phyloP scores from a whole-genome alignment of 768 basidiomycete species.

The Lactarius sp. region DNA sequence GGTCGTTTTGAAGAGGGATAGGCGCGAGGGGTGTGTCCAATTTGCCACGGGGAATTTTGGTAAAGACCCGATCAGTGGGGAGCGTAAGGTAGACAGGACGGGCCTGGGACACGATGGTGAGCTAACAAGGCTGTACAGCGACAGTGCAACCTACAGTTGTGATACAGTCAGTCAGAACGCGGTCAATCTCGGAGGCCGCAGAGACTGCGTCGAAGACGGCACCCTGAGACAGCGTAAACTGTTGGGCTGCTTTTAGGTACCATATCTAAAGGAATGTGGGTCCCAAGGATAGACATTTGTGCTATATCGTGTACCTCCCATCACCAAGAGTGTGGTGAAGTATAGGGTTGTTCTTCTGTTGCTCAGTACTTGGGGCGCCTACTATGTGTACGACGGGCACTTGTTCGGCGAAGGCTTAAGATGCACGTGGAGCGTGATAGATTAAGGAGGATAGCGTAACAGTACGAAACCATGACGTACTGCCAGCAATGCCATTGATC shows the following conservation, averaged over 20 bases:
- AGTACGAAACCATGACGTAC: slow-evolving; percentile 32
- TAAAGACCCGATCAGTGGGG: slow-evolving; percentile 75
- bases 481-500: slow-evolving; percentile 77
- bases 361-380: slow-evolving; percentile 69
- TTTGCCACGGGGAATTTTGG: slow-evolving; percentile 58
- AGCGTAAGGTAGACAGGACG: slow-evolving; percentile 86
- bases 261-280: slow-evolving; percentile 45
- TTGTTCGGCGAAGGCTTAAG: slow-evolving; percentile 76
- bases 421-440: not conserved
- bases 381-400: slow-evolving; percentile 88
- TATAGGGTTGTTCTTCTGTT: slow-evolving; percentile 67
- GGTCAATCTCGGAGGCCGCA: slow-evolving; percentile 72
- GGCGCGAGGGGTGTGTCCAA: slow-evolving; percentile 56
- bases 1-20: slow-evolving; percentile 47
- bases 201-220: slow-evolving; percentile 46
- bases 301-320: slow-evolving; percentile 46
- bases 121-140: not conserved
- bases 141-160: not conserved
- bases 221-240: slow-evolving; percentile 69
- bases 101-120: slow-evolving; percentile 39
- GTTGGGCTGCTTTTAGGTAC: slow-evolving; percentile 68
- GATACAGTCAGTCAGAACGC: slow-evolving; percentile 61
- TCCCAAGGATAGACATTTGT: not conserved
- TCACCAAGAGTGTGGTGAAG: slow-evolving; percentile 89
- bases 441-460: not conserved